A percentile compares a stretch with the other conserved stretches of the same genome.
Evolutionary conservation across 2,329 filamentous ascomycete species (phyloP).

Genomic region (Raffaelea ambrosiae): DNA sequence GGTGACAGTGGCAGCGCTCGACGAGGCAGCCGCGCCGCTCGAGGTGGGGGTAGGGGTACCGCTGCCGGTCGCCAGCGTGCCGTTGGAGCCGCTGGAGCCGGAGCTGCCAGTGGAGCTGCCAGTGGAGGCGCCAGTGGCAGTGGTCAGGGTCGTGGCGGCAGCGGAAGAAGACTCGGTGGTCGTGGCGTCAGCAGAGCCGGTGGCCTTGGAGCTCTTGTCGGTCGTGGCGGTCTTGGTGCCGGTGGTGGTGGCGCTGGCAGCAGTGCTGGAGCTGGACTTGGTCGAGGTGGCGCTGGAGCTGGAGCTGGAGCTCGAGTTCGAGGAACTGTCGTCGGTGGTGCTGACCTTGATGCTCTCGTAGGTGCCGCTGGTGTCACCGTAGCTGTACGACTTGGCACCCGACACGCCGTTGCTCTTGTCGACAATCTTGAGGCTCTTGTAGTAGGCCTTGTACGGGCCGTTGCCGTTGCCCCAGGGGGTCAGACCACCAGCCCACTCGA

Average conservation of each 20-base stretch:
- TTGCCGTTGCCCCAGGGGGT: constrained; percentile 41
- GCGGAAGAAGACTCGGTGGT: neutral
- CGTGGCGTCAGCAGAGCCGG: constrained; percentile 2
- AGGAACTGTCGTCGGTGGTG: constrained; percentile 17
- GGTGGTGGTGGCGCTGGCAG: constrained; percentile 1
- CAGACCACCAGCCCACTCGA: constrained; percentile 58
- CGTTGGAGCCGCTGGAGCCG: neutral
- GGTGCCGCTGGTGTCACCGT: constrained; percentile 38
- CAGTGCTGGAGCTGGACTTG: constrained; percentile 11
- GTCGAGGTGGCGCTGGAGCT: constrained; percentile 4
- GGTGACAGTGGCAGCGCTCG: constrained; percentile 21
- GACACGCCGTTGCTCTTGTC: constrained; percentile 45
- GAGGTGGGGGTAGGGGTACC: neutral
- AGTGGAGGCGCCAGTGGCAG: constrained; percentile 14
- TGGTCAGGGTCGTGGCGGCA: constrained; percentile 13
- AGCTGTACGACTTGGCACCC: constrained; percentile 43
- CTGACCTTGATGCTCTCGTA: constrained; percentile 43
- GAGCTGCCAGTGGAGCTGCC: constrained; percentile 20
- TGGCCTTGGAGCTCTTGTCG: neutral
- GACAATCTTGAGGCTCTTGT: constrained; percentile 45
- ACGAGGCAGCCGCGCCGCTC: neutral
- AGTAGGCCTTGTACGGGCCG: constrained; percentile 46
- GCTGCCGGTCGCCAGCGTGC: neutral
- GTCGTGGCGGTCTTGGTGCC: neutral
- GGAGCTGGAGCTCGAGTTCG: constrained; percentile 15